Evolutionary conservation across 768 basidiomycete genomes (phyloP).

Genomic region (Hypsizygus marmoreus): DNA sequence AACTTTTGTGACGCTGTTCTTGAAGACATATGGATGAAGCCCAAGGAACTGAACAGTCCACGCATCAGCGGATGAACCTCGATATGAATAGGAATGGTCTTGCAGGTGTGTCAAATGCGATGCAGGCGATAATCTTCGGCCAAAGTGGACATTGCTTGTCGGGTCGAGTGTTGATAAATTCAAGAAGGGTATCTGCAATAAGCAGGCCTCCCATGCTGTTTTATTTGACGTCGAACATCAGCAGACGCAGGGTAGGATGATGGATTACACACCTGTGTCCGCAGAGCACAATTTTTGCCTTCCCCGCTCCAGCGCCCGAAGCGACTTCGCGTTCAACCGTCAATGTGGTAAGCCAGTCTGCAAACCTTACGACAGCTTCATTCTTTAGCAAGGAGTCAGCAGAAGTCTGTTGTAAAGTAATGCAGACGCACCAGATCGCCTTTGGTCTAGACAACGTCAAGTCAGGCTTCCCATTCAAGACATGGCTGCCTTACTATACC

Average conservation of each 20-base stretch:
- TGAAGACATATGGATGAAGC: conserved; percentile 83
- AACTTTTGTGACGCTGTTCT: conserved; percentile 77
- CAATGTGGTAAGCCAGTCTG: conserved; percentile 90
- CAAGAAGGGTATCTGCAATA: conserved; percentile 79
- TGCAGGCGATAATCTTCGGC: conserved; percentile 84
- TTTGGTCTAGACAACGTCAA: conserved; percentile 61
- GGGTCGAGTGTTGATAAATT: conserved; percentile 68
- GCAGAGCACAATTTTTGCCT: conserved; percentile 81
- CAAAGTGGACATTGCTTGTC: conserved; percentile 71
- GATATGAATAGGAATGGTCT: conserved; percentile 21
- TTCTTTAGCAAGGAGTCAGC: conserved; percentile 44
- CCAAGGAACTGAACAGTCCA: conserved; percentile 72
- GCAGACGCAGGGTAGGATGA: neutral
- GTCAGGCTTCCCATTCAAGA: neutral
- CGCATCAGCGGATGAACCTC: conserved; percentile 3
- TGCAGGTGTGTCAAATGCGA: conserved; percentile 92
- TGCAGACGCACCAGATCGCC: conserved; percentile 73
- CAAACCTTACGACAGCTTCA: conserved; percentile 81
- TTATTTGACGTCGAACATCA: neutral
- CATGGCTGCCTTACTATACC: conserved; percentile 38
- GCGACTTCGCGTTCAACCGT: conserved; percentile 85
- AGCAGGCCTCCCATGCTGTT: conserved; percentile 90
- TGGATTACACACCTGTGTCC: conserved; percentile 70
- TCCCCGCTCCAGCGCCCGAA: conserved; percentile 74
- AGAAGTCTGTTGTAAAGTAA: conserved; percentile 6